Percentiles rank a stretch among this genome's conserved stretches.
Evolutionary conservation across 1,139 yeast genomes (phyloP).

Genomic region (Diutina sp.): DNA sequence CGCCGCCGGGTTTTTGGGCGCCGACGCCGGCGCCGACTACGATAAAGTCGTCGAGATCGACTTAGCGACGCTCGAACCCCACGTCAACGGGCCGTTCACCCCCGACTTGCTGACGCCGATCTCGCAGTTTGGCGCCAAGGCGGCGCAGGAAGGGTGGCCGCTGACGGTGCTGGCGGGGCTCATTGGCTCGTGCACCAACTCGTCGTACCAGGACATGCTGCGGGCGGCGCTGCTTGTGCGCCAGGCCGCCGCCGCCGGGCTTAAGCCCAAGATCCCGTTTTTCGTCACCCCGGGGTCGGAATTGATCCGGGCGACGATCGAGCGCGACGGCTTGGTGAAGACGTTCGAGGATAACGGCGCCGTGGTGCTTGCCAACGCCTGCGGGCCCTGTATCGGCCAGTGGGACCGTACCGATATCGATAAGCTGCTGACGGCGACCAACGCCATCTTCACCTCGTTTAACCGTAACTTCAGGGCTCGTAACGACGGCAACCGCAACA

Average conservation of each 20-base stretch:
- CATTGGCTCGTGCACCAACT: slow-evolving; percentile 96
- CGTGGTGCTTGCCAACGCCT: slow-evolving; percentile 85
- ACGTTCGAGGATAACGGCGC: slow-evolving; percentile 82
- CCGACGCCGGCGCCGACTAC: slow-evolving; percentile 75
- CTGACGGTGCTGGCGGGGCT: slow-evolving; percentile 72
- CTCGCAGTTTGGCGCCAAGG: slow-evolving; percentile 52
- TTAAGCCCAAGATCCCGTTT: slow-evolving; percentile 85
- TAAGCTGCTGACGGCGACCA: slow-evolving; percentile 50
- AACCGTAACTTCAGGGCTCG: slow-evolving; percentile 95
- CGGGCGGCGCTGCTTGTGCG: slow-evolving; percentile 79
- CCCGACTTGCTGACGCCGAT: slow-evolving; percentile 89
- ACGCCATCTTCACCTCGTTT: slow-evolving; percentile 89
- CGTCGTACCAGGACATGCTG: slow-evolving; percentile 95
- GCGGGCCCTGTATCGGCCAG: slow-evolving; percentile 99
- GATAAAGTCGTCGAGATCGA: slow-evolving; percentile 77
- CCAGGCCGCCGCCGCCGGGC: slow-evolving; percentile 76
- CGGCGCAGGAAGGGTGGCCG: slow-evolving; percentile 71
- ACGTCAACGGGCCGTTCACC: slow-evolving; percentile 89
- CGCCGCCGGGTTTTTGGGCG: slow-evolving; percentile 48
- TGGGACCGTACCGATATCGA: slow-evolving; percentile 77
- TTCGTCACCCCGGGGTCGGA: slow-evolving; percentile 98
- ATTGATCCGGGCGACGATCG: slow-evolving; percentile 94
- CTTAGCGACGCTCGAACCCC: slow-evolving; percentile 68
- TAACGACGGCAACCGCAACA: slow-evolving; percentile 94
- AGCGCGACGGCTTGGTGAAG: slow-evolving; percentile 79